phyloP scores from a whole-genome alignment of 2,329 filamentous ascomycete genomes.

The Aspergillus sp. region DNA sequence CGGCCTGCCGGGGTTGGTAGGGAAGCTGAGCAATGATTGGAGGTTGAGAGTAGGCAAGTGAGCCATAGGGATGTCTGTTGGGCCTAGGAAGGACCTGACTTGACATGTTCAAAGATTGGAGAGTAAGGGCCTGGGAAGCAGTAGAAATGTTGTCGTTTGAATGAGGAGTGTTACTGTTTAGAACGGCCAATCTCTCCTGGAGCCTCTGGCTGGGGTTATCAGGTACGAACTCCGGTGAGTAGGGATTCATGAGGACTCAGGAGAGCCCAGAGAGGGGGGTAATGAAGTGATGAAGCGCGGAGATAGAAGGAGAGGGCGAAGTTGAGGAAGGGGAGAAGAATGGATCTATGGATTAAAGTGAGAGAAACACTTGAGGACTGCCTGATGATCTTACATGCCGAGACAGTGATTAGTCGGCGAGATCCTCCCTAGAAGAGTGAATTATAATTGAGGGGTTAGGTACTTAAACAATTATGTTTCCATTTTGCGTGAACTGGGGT shows the following conservation, averaged over 20 bases:
- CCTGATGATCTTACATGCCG: background rate
- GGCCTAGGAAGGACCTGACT: background rate
- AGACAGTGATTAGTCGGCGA: background rate
- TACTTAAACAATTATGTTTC: background rate
- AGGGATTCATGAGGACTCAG: slow-evolving; percentile 3
- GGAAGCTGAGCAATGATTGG: background rate
- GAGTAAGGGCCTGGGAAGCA: background rate
- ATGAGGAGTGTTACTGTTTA: background rate
- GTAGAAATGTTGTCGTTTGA: background rate
- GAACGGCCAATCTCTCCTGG: background rate
- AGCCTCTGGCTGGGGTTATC: background rate
- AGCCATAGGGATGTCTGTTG: background rate
- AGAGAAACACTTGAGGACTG: background rate
- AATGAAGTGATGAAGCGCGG: background rate
- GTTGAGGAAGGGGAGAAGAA: background rate
- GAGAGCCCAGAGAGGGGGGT: background rate
- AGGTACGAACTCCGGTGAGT: slow-evolving; percentile 4
- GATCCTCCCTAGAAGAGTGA: background rate
- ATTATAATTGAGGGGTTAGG: background rate
- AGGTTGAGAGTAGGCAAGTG: background rate
- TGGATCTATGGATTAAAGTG: background rate
- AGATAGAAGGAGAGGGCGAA: background rate
- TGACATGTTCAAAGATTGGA: background rate
- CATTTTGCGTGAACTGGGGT: background rate
- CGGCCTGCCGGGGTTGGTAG: background rate